A percentile compares a stretch with the other conserved stretches of the same genome.
These are phyloP conservation scores for Melastoma candidum DNA, from an alignment of 441 rosid species.

Conservation along the genomic window DNA sequence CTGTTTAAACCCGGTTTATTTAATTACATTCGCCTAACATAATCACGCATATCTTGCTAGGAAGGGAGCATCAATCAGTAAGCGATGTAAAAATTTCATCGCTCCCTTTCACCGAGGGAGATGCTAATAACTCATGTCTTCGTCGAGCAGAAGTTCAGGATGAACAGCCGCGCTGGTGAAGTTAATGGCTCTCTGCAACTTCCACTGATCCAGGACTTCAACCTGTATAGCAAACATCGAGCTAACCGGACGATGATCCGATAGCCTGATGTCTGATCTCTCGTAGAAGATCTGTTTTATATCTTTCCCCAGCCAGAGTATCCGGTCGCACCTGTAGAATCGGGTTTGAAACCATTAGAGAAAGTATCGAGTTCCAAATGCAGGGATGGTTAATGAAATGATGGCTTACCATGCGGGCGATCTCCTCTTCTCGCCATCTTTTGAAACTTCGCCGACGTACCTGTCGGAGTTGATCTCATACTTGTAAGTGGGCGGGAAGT, in stretches of 20 bases:
- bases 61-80: too few relatives aligned
- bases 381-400: not conserved
- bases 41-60: too few relatives aligned
- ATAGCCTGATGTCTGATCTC: constrained; percentile 48
- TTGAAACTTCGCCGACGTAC: constrained; percentile 67
- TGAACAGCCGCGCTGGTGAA: constrained; percentile 61
- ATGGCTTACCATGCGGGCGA: constrained; percentile 85
- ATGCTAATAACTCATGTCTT: constrained; percentile 5
- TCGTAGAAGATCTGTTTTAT: constrained; percentile 73
- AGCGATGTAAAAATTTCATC: too few relatives aligned
- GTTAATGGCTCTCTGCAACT: constrained; percentile 70
- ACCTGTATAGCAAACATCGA: constrained; percentile 62
- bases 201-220: constrained; percentile 76
- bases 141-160: constrained; percentile 46
- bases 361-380: not conserved
- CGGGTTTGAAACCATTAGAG: constrained; percentile 1
- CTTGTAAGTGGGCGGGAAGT: constrained; percentile 92
- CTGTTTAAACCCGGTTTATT: too few relatives aligned
- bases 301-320: constrained; percentile 83
- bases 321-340: constrained; percentile 78
- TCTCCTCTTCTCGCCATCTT: constrained; percentile 88
- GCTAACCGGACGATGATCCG: constrained; percentile 95
- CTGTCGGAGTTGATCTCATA: constrained; percentile 71
- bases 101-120: too few relatives aligned
- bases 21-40: too few relatives aligned